Base-by-base conservation (phyloP, 495 filamentous ascomycete genomes). In the Trypethelium eluteriae region DNA sequence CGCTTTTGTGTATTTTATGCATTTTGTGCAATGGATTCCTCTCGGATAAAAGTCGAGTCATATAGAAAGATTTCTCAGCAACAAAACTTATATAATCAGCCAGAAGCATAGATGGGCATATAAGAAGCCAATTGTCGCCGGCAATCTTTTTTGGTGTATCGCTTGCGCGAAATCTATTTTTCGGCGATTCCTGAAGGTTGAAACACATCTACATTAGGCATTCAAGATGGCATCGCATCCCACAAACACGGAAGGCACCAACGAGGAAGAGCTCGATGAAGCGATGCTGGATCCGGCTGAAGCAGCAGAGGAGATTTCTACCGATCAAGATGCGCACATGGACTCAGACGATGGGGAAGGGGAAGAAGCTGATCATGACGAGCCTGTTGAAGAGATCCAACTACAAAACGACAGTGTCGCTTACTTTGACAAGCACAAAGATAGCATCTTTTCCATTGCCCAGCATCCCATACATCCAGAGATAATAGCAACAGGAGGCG, bases 401-500 rank as follows among this genome's bases (percentile, higher is more conserved):
- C 81, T 98, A 16, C 83, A 92, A 67, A 98, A 98, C 79, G 92
- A 98, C 81, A 93, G 89, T 67, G 79, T 85, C 67, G 95, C 92
- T 63, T 91, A 96, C 79, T 96, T 97, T 76, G 94, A 97, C 78
- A 73, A 74, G 2, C 92, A 96, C 81, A 87, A 82, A 61, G 91
- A 96, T 80, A 89, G 86, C 59, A 88, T 99, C 64, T 98, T 96
- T 80, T 88, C 88, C 74, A 90, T 99, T 72, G 91, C 92, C 39
- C 90, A 94, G 70, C 95, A 99, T 74, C 95, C 95, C 2, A 78
- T 86, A 12, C 81, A 88, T 70, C 86, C 89, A 38, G 79, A 85
- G 18, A 86, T 96, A 57, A 81, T 97, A 67, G 87, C 93, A 12
- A 96, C 93, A 0, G 95, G 94, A 59, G 93, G 92, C 49, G 86